Conservation (phyloP, 371 early-diverging fungal species). For the Saksenaea vasiformis region DNA sequence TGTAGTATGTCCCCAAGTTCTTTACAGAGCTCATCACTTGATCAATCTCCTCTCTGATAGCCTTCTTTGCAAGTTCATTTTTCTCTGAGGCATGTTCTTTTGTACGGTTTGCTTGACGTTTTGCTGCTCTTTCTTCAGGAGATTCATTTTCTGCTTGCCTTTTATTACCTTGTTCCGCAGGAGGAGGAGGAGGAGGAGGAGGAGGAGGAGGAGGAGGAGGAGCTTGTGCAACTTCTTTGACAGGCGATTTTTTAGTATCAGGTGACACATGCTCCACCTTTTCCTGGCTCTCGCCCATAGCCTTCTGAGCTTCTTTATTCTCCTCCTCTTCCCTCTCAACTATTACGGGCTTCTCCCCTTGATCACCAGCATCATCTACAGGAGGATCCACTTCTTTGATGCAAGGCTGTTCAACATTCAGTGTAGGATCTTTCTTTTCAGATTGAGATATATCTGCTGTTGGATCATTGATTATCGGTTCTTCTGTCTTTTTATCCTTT, state of each 20-base stretch:
- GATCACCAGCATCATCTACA: not conserved
- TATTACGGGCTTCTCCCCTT: not conserved
- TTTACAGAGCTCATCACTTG: constrained; percentile 36
- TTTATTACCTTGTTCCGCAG: not conserved
- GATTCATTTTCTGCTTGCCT: not conserved
- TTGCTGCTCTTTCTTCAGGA: not conserved
- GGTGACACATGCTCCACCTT: not conserved
- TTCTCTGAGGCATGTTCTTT: not conserved
- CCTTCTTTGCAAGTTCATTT: not conserved
- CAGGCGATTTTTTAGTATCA: not conserved
- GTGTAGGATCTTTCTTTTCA: not conserved
- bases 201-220: not conserved
- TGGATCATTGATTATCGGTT: not conserved
- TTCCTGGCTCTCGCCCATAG: not conserved
- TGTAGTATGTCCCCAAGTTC: constrained; percentile 57
- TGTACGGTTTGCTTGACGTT: not conserved
- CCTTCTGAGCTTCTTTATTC: not conserved
- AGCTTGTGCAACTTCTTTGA: not conserved
- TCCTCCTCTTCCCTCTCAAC: not conserved
- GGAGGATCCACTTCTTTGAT: not conserved
- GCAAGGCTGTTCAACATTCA: not conserved
- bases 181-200: too few species aligned
- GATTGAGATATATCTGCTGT: not conserved
- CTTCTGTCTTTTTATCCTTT: not conserved
- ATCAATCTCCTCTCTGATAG: not conserved